These are phyloP conservation scores for Phytophthora hibernalis DNA, from an alignment of 352 stramenopile genomes.

Conservation along the genomic window DNA sequence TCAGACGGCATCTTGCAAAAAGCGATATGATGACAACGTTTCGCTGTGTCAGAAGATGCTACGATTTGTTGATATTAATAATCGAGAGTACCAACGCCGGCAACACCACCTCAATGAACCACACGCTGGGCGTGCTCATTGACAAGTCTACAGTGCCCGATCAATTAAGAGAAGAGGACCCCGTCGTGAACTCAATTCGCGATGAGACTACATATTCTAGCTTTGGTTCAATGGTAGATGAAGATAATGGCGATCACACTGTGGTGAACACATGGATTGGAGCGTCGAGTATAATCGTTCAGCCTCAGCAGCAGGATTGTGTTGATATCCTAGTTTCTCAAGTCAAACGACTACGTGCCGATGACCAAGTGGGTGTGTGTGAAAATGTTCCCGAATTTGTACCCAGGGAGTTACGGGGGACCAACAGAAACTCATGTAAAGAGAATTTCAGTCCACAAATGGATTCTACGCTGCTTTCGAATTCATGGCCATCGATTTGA, in stretches of 20 bases:
- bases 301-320: no score
- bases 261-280: not conserved
- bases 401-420: conserved; percentile 28
- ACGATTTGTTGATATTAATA: not conserved
- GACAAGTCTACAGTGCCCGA: no score
- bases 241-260: no score
- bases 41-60: not conserved
- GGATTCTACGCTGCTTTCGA: conserved; percentile 19
- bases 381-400: conserved; percentile 32
- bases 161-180: no score
- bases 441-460: no score
- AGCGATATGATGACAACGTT: conserved; percentile 7
- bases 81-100: no score
- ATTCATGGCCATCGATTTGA: conserved; percentile 31
- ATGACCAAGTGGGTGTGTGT: not conserved
- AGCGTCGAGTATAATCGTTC: not conserved
- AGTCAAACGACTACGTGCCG: not conserved
- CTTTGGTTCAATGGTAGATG: not conserved
- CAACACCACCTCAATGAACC: no score
- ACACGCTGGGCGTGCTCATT: no score
- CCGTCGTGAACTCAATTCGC: not conserved
- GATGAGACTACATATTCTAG: not conserved
- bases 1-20: not conserved
- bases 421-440: conserved; percentile 10
- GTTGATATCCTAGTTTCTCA: not conserved